Evolutionary conservation across 75 land plant genomes (phyloP).

Genomic region (Picea glauca): DNA sequence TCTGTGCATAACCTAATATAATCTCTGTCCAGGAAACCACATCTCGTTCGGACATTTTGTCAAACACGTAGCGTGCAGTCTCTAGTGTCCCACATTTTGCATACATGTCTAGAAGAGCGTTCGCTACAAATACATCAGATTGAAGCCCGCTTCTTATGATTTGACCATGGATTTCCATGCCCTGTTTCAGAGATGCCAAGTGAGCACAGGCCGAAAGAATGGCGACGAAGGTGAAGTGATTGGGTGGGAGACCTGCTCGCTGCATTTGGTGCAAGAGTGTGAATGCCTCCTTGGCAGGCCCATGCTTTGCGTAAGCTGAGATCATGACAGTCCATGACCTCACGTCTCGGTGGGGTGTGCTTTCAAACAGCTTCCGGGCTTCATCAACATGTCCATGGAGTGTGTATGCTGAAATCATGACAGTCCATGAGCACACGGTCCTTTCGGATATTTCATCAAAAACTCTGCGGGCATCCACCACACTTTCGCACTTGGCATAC

Average conservation of each 20-base stretch:
- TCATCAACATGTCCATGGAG: neutral
- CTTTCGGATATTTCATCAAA: constrained; percentile 10
- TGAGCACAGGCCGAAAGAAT: constrained; percentile 5
- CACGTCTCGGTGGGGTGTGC: constrained; percentile 8
- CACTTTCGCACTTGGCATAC: constrained; percentile 5
- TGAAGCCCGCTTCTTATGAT: constrained; percentile 8
- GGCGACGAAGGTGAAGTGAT: constrained; percentile 9
- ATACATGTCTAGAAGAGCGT: constrained; percentile 22
- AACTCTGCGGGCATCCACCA: constrained; percentile 7
- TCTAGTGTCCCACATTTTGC: constrained; percentile 19
- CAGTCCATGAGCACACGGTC: constrained; percentile 38
- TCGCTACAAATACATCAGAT: constrained; percentile 7
- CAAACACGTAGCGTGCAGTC: constrained; percentile 15
- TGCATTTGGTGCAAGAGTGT: constrained; percentile 15
- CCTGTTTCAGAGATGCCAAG: neutral
- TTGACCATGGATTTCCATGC: constrained; percentile 11
- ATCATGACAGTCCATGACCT: constrained; percentile 17
- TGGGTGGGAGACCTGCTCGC: neutral
- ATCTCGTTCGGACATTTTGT: neutral
- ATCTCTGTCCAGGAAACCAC: constrained; percentile 10
- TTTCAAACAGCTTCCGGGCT: constrained; percentile 13
- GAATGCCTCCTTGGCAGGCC: neutral
- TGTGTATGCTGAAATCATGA: constrained; percentile 28
- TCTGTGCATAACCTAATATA: constrained; percentile 13
- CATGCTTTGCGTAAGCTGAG: neutral